Conservation (phyloP, 148 eudicot species). For the Rhododendron griersonianum region DNA sequence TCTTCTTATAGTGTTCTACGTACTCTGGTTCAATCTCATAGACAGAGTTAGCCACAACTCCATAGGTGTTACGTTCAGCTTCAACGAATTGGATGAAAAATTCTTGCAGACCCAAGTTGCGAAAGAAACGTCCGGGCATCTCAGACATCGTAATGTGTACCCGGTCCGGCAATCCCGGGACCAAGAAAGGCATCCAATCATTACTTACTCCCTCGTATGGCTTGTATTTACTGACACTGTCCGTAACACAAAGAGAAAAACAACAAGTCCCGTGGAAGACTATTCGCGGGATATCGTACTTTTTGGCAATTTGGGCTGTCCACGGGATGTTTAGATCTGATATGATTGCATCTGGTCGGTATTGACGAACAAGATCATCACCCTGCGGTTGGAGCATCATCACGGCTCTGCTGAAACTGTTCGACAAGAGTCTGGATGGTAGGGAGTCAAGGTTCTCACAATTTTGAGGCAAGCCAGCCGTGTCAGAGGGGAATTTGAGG, state of each 20-base stretch:
- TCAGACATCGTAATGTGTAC: not conserved
- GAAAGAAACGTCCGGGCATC: conserved; percentile 14
- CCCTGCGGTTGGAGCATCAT: conserved; percentile 8
- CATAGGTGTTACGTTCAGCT: conserved; percentile 8
- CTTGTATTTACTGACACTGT: conserved; percentile 7
- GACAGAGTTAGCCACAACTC: conserved; percentile 8
- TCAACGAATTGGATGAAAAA: not conserved
- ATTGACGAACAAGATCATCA: conserved; percentile 1
- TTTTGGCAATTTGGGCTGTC: conserved; percentile 14
- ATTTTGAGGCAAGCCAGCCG: conserved; percentile 25
- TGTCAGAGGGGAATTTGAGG: conserved; percentile 24
- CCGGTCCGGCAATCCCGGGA: conserved; percentile 2
- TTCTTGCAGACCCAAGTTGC: conserved; percentile 13
- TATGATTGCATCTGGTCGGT: conserved; percentile 14
- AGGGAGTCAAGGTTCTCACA: conserved; percentile 22
- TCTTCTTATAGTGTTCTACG: conserved; percentile 1
- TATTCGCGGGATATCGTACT: conserved; percentile 3
- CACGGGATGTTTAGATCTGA: conserved; percentile 11
- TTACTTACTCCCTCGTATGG: not conserved
- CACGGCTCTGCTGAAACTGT: not conserved
- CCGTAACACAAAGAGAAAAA: conserved; percentile 12
- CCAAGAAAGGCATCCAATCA: not conserved
- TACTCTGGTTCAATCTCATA: conserved; percentile 8
- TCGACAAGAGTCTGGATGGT: not conserved
- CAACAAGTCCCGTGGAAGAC: not conserved